These are phyloP conservation scores for Candida freyschussii DNA, from an alignment of 1,139 yeast species.

Conservation along the genomic window DNA sequence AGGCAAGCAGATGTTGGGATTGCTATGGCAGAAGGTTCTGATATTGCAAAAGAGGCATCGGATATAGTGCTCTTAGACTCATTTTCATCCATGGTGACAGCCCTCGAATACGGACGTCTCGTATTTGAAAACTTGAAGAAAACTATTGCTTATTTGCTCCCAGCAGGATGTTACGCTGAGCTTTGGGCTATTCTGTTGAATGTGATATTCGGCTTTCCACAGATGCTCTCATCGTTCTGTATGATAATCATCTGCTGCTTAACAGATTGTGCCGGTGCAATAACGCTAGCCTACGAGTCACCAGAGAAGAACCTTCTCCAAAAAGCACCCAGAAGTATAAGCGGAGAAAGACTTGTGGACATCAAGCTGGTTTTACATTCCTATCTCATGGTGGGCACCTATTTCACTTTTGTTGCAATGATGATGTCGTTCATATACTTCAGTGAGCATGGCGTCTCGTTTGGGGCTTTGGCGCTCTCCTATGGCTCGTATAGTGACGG, in stretches of 20 bases:
- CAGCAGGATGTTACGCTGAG: slow-evolving; percentile 52
- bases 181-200: slow-evolving; percentile 49
- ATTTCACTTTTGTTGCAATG: slow-evolving; percentile 40
- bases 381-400: slow-evolving; percentile 41
- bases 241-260: slow-evolving; percentile 49
- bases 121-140: slow-evolving; percentile 50
- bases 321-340: slow-evolving; percentile 41
- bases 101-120: slow-evolving; percentile 43
- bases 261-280: slow-evolving; percentile 45
- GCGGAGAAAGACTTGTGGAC: slow-evolving; percentile 42
- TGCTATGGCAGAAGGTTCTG: slow-evolving; percentile 47
- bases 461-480: slow-evolving; percentile 34
- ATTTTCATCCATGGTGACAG: slow-evolving; percentile 45
- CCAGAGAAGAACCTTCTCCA: slow-evolving; percentile 41
- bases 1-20: slow-evolving; percentile 51
- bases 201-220: slow-evolving; percentile 47
- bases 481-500: slow-evolving; percentile 35
- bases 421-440: slow-evolving; percentile 40
- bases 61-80: slow-evolving; percentile 43
- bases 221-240: slow-evolving; percentile 44
- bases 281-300: slow-evolving; percentile 42
- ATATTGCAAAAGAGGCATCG: slow-evolving; percentile 55
- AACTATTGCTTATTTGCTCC: slow-evolving; percentile 45
- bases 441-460: slow-evolving; percentile 36
- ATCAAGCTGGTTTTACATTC: slow-evolving; percentile 39